These are phyloP conservation scores for Aspergillus hiratsukae DNA, from an alignment of 2,329 filamentous ascomycete genomes.

Conservation along the genomic window DNA sequence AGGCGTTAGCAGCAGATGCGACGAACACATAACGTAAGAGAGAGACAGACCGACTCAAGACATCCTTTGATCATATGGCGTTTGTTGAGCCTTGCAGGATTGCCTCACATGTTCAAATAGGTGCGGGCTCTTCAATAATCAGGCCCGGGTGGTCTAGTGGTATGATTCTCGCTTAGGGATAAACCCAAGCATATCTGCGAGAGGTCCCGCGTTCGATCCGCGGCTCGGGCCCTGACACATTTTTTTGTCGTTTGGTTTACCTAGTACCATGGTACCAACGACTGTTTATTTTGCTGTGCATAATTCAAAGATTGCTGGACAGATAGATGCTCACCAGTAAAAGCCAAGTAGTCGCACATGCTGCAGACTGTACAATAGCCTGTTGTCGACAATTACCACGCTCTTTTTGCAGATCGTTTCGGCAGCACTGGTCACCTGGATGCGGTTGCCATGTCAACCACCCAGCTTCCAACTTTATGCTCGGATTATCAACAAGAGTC, in stretches of 20 bases:
- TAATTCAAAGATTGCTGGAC: background rate
- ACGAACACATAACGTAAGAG: background rate
- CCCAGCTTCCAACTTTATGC: background rate
- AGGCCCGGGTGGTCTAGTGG: slow-evolving; percentile 8
- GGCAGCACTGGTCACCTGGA: background rate
- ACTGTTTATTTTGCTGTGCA: background rate
- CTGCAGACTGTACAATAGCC: background rate
- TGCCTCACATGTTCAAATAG: too few species aligned
- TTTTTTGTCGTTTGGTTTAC: background rate
- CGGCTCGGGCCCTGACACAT: background rate
- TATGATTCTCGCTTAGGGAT: slow-evolving; percentile 10
- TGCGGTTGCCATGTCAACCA: slow-evolving; percentile 4
- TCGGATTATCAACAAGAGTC: background rate
- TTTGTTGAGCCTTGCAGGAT: too few species aligned
- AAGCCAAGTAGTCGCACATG: background rate
- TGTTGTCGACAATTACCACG: too few species aligned
- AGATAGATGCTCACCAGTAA: too few species aligned
- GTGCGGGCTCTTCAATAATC: background rate
- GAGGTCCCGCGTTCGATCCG: slow-evolving; percentile 6
- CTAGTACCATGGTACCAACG: background rate
- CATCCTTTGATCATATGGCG: too few species aligned
- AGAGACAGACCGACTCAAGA: too few species aligned
- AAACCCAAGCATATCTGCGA: slow-evolving; percentile 5
- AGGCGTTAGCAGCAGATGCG: background rate
- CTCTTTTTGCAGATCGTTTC: background rate